Evolutionary conservation across 371 early-diverging fungal genomes (phyloP).

Genomic region (Circinella umbellata): DNA sequence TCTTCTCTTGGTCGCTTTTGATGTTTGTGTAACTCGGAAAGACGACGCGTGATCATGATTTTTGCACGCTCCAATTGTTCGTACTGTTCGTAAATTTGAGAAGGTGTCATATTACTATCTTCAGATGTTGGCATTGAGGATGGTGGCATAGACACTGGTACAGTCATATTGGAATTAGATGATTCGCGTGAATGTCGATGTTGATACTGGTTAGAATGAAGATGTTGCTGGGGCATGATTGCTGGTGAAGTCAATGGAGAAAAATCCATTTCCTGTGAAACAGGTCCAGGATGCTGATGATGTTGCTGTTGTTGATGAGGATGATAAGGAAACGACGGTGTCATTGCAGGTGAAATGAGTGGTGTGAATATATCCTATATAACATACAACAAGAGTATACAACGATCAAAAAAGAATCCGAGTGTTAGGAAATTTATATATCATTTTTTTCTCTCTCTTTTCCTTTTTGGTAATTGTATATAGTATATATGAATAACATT

Average conservation of each 20-base stretch:
- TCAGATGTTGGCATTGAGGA: background rate
- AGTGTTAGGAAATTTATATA: too few relatives aligned
- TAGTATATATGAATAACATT: too few relatives aligned
- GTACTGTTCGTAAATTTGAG: slow-evolving; percentile 45
- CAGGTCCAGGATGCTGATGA: slow-evolving; percentile 21
- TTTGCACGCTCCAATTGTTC: slow-evolving; percentile 51
- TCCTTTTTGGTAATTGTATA: too few relatives aligned
- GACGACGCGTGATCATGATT: slow-evolving; percentile 35
- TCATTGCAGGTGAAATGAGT: slow-evolving; percentile 70
- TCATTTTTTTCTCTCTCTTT: too few relatives aligned
- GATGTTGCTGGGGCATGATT: slow-evolving; percentile 45
- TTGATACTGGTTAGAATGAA: too few relatives aligned
- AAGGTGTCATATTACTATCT: slow-evolving; percentile 23
- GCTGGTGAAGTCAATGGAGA: slow-evolving; percentile 70
- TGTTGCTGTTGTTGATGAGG: slow-evolving; percentile 33
- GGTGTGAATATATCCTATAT: slow-evolving; percentile 52
- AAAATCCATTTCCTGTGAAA: slow-evolving; percentile 42
- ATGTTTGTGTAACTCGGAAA: slow-evolving; percentile 39
- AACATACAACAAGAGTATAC: too few relatives aligned
- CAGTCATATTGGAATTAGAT: background rate
- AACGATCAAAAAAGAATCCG: too few relatives aligned
- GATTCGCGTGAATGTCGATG: slow-evolving; percentile 6
- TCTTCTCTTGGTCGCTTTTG: slow-evolving; percentile 19
- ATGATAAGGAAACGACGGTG: slow-evolving; percentile 55
- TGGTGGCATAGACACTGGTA: background rate